Evolutionary conservation across 1,284 basidiomycete genomes (phyloP).

Genomic region (Inonotus hispidus): DNA sequence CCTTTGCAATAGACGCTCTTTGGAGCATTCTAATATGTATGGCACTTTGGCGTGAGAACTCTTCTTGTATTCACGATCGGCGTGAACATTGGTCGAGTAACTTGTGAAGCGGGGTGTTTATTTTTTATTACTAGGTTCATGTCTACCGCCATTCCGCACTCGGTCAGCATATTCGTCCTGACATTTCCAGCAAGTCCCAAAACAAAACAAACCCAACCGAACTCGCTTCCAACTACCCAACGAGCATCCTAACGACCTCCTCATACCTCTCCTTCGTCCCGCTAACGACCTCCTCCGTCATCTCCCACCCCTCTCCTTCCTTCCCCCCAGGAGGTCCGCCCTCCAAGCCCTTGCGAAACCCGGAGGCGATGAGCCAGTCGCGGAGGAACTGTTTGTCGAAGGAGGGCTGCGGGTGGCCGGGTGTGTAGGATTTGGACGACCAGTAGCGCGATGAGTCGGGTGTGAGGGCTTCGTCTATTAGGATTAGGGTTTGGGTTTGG

Average conservation of each 20-base stretch:
- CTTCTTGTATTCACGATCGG: too few species aligned
- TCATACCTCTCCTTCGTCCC: conserved; percentile 76
- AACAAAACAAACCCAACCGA: too few species aligned
- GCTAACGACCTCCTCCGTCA: conserved; percentile 70
- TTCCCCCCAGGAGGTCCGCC: conserved; percentile 63
- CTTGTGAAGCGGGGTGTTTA: too few species aligned
- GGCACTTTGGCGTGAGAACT: too few species aligned
- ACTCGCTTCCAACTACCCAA: too few species aligned
- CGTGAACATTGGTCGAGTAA: too few species aligned
- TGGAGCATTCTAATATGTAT: not conserved
- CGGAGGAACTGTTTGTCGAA: conserved; percentile 98
- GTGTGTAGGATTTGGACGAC: conserved; percentile 71
- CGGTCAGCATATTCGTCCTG: too few species aligned
- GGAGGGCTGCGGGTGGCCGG: conserved; percentile 78
- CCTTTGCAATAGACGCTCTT: not conserved
- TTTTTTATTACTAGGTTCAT: too few species aligned
- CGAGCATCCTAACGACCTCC: conserved; percentile 72
- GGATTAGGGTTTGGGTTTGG: conserved; percentile 52
- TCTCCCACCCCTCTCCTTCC: conserved; percentile 65
- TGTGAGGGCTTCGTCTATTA: conserved; percentile 95
- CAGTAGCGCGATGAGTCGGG: conserved; percentile 98
- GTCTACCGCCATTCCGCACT: too few species aligned
- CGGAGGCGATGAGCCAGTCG: conserved; percentile 76
- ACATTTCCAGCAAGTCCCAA: too few species aligned
- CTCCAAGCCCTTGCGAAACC: conserved; percentile 78